Base-by-base conservation (phyloP, 2,329 filamentous ascomycete genomes). In the Botrytis squamosa region DNA sequence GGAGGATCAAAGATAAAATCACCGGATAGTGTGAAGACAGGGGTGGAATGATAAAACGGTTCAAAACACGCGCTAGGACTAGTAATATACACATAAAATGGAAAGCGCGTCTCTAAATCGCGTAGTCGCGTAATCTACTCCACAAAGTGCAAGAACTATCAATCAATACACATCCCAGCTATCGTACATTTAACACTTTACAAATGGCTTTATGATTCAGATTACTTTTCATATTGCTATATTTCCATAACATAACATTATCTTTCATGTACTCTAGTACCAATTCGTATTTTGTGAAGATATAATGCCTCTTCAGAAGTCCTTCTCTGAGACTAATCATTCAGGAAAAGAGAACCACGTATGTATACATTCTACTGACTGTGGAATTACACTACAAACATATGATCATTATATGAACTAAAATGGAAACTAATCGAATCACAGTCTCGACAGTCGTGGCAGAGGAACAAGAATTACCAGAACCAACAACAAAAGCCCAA, bases 251-350 rank as follows among this genome's bases (percentile, higher is more conserved):
- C 29, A 49, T 55, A 20, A 55, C 42, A 62, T 46, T 29, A 62
- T 44, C 25, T 62, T 10, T 46, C 68, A 70, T 70, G 68, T 60
- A 12, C 40, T 36, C 7, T 62, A 33, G 33, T 33, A 20, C 10
- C 40, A 62, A 70, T 36, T 60, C 67, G 38, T n/a, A n/a, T 44
- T n/a, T 44, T 44, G 57, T 49, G 60, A 66, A 72, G 38, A 72
- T 46, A 72, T 49, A 68, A 82, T 82, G 81, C 80, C 80, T 75
- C 75, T 82, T 52, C 81, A 82, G 73, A 81, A 81, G 72, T 82
- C 81, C 4, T 82, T 82, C 71, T 82, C 81, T 25, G 81, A 82
- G 44, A 77, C 79, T 74, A 80, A 81, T 72, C 79, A 81, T 71
- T 80, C 81, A 25, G 67, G 75, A 55, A 80, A 77, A 73, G 75